phyloP scores from a whole-genome alignment of 371 early-diverging fungal genomes.

The Rhizopus delemar region DNA sequence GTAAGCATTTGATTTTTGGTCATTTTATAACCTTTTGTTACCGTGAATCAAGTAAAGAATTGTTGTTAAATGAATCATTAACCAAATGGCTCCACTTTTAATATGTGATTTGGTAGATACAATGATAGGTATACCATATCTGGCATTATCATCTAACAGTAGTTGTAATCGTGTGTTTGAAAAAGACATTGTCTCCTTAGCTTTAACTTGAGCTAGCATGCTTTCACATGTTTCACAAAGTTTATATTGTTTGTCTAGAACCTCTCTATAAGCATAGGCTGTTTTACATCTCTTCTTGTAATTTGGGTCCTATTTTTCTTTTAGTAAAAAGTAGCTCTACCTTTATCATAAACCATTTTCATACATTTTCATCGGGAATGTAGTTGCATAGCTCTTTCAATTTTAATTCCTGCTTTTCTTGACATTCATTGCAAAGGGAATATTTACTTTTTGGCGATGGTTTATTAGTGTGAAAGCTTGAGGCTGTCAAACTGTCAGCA shows the following conservation, averaged over 20 bases:
- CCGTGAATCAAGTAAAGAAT: not conserved
- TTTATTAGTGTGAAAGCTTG: not conserved
- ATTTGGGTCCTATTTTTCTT: not conserved
- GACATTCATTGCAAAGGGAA: not conserved
- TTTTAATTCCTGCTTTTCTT: slow-evolving; percentile 1
- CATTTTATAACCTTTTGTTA: not conserved
- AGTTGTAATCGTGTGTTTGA: not conserved
- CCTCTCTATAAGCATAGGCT: not conserved
- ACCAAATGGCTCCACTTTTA: not conserved
- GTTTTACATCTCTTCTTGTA: not conserved
- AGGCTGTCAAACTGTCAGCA: not conserved
- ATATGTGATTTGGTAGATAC: not conserved
- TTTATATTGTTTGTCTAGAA: not conserved
- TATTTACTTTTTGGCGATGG: not conserved
- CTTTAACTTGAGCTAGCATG: not conserved
- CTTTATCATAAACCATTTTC: not conserved
- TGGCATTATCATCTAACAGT: not conserved
- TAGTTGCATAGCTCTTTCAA: not conserved
- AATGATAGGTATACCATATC: not conserved
- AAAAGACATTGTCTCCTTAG: not conserved
- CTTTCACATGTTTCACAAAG: not conserved
- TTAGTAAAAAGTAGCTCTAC: not conserved
- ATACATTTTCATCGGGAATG: slow-evolving; percentile 3
- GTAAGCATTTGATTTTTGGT: not conserved
- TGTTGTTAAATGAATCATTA: not conserved